Evolutionary conservation across 805 yeast genomes (phyloP).

Genomic region (Clavispora phyllophila): DNA sequence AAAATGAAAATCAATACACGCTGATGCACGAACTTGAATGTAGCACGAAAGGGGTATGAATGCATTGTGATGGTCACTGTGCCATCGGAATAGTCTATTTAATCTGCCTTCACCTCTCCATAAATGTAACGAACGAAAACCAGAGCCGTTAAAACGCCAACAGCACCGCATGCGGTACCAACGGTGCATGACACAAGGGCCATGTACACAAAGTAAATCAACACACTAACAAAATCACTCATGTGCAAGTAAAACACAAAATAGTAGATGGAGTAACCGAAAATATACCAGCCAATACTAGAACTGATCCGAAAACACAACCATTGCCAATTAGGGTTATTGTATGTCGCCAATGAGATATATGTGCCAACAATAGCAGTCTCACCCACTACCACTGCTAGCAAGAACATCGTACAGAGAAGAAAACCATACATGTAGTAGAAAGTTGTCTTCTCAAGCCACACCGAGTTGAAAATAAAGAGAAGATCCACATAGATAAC

Average conservation of each 20-base stretch:
- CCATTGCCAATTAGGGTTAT: constrained; percentile 79
- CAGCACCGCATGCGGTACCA: constrained; percentile 70
- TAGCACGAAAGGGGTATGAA: neutral
- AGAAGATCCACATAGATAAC: constrained; percentile 75
- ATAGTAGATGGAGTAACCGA: constrained; percentile 64
- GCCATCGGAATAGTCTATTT: constrained; percentile 6
- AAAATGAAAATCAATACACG: constrained; percentile 6
- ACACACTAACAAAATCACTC: constrained; percentile 58
- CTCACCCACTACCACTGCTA: constrained; percentile 62
- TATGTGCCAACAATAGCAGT: constrained; percentile 68
- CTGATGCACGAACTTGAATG: constrained; percentile 4
- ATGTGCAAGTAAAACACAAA: constrained; percentile 52
- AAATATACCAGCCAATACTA: constrained; percentile 68
- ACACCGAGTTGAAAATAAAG: constrained; percentile 67
- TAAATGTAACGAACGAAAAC: constrained; percentile 61
- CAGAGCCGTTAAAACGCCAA: constrained; percentile 65
- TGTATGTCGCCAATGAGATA: constrained; percentile 48
- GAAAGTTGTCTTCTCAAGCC: constrained; percentile 76
- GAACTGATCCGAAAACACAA: constrained; percentile 63
- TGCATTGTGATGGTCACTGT: neutral
- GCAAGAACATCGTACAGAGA: constrained; percentile 52
- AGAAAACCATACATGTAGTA: constrained; percentile 80
- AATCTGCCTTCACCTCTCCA: constrained; percentile 54
- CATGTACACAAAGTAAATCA: constrained; percentile 71
- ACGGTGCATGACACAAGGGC: constrained; percentile 56